Conservation (phyloP, 768 basidiomycete genomes). For the Russula dissimulans region DNA sequence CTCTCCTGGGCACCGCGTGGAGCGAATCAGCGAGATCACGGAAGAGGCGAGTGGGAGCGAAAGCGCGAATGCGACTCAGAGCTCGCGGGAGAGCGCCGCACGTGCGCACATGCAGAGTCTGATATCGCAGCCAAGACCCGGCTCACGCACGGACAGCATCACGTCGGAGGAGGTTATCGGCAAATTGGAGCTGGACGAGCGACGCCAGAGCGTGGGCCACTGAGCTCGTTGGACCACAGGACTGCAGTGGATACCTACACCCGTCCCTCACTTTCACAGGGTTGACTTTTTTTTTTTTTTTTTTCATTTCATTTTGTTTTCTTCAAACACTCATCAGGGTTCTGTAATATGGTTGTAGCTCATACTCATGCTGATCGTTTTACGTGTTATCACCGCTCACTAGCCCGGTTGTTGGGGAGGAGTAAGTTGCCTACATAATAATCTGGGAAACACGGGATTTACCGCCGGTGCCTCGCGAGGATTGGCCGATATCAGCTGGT, state of each 20-base stretch:
- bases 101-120: constrained; percentile 16
- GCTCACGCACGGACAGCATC: constrained; percentile 35
- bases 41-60: constrained; percentile 11
- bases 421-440: too few relatives aligned
- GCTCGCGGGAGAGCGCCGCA: constrained; percentile 16
- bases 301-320: neutral
- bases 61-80: constrained; percentile 10
- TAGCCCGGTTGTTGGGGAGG: too few relatives aligned
- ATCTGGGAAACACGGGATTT: too few relatives aligned
- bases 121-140: constrained; percentile 22
- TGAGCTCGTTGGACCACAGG: constrained; percentile 1
- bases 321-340: neutral
- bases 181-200: constrained; percentile 37
- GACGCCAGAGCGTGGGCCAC: constrained; percentile 13
- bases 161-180: constrained; percentile 45
- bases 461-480: too few relatives aligned
- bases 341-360: constrained; percentile 15
- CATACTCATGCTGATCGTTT: constrained; percentile 9
- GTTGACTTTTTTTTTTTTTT: neutral
- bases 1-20: constrained; percentile 12
- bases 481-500: too few relatives aligned
- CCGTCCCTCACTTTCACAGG: neutral
- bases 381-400: neutral
- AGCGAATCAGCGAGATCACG: constrained; percentile 20
- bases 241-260: neutral